Evolutionary conservation across 2,329 filamentous ascomycete genomes (phyloP).

Genomic region (Ascochyta viciae-villosae): DNA sequence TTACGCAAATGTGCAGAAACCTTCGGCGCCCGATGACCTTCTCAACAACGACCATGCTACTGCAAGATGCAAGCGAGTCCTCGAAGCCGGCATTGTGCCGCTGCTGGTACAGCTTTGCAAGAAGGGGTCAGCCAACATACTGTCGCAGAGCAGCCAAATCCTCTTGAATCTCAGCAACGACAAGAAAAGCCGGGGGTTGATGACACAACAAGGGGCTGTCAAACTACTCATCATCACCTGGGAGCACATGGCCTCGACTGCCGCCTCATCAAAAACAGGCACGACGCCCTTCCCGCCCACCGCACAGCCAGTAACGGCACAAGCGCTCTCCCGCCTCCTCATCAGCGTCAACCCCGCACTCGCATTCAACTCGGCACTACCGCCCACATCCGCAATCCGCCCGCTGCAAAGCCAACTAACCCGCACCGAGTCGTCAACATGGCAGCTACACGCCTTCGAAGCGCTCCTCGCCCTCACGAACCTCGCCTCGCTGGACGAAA

Average conservation of each 20-base stretch:
- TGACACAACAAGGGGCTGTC: slow-evolving; percentile 93
- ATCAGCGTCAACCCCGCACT: slow-evolving; percentile 86
- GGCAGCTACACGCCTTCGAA: slow-evolving; percentile 90
- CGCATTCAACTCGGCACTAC: slow-evolving; percentile 80
- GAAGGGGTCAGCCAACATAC: slow-evolving; percentile 71
- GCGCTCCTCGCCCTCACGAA: slow-evolving; percentile 92
- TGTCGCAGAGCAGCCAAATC: slow-evolving; percentile 77
- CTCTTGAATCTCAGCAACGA: slow-evolving; percentile 78
- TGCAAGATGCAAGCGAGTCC: slow-evolving; percentile 76
- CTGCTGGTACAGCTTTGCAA: slow-evolving; percentile 79
- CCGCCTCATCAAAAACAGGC: slow-evolving; percentile 54
- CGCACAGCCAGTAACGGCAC: slow-evolving; percentile 67
- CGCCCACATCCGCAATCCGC: slow-evolving; percentile 78
- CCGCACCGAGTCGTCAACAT: slow-evolving; percentile 62
- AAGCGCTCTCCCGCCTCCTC: slow-evolving; percentile 82
- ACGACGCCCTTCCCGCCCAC: slow-evolving; percentile 40
- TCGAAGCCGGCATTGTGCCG: slow-evolving; percentile 79
- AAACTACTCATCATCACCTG: slow-evolving; percentile 79
- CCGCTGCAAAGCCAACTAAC: slow-evolving; percentile 79
- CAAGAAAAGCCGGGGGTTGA: slow-evolving; percentile 74
- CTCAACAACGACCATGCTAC: slow-evolving; percentile 79
- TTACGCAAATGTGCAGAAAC: slow-evolving; percentile 85
- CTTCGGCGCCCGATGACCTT: slow-evolving; percentile 67
- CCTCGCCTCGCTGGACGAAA: slow-evolving; percentile 76
- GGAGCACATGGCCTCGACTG: slow-evolving; percentile 58